Evolutionary conservation across 768 basidiomycete species (phyloP).

Genomic region (Xanthoconium purpureum): DNA sequence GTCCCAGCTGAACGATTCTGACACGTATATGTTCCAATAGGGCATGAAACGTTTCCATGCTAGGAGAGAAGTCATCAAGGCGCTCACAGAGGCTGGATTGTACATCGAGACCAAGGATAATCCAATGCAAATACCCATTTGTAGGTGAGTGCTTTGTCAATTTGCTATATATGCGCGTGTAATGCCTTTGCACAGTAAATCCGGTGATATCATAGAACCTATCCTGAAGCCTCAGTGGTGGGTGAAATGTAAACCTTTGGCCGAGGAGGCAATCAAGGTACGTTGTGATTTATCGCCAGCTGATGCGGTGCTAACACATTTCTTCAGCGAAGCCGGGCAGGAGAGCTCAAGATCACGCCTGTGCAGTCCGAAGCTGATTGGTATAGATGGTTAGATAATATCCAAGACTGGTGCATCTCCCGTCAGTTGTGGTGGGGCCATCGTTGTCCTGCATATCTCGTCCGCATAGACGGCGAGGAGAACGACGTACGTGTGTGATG

Average conservation of each 20-base stretch:
- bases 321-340: slow-evolving; percentile 76
- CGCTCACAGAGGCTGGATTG: slow-evolving; percentile 77
- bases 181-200: slow-evolving; percentile 58
- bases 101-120: slow-evolving; percentile 94
- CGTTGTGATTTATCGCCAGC: background rate
- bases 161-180: background rate
- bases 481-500: slow-evolving; percentile 52
- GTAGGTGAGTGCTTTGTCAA: slow-evolving; percentile 49
- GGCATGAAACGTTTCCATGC: slow-evolving; percentile 99
- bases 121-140: slow-evolving; percentile 94
- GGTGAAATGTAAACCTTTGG: slow-evolving; percentile 89
- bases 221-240: slow-evolving; percentile 99
- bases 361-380: slow-evolving; percentile 89
- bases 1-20: background rate
- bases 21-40: slow-evolving; percentile 34
- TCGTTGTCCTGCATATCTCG: slow-evolving; percentile 91
- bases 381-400: slow-evolving; percentile 92
- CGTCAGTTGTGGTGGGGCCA: slow-evolving; percentile 99
- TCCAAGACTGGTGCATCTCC: slow-evolving; percentile 99
- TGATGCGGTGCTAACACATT: background rate
- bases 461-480: slow-evolving; percentile 73
- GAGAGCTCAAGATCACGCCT: slow-evolving; percentile 81
- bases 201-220: slow-evolving; percentile 94
- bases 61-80: slow-evolving; percentile 77
- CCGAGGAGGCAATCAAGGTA: slow-evolving; percentile 86